Percentiles rank a stretch among this genome's conserved stretches.
These are phyloP conservation scores for Podospora bellae-mahoneyi DNA, from an alignment of 495 filamentous ascomycete species.

Conservation along the genomic window DNA sequence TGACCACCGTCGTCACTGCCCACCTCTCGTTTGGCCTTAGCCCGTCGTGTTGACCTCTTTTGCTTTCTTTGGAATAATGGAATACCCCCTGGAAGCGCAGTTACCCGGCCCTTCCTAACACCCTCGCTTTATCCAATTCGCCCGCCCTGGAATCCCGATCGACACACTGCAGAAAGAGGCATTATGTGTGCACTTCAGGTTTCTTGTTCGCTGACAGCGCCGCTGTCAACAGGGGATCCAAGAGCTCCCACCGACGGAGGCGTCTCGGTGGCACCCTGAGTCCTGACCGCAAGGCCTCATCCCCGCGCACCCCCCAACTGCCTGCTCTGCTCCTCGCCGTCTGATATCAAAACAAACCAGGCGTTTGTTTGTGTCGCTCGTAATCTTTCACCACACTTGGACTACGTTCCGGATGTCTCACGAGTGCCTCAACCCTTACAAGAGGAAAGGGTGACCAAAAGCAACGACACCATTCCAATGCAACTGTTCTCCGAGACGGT, in stretches of 20 bases:
- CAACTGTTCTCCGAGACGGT: conserved; percentile 1
- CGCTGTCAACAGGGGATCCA: conserved; percentile 14
- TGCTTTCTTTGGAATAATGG: background rate
- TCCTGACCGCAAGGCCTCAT: background rate
- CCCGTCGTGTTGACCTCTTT: background rate
- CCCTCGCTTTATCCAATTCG: background rate
- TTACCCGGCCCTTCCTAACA: background rate
- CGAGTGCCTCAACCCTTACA: too few species aligned
- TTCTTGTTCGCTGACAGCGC: conserved; percentile 3
- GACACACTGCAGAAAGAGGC: background rate
- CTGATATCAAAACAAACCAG: conserved; percentile 3
- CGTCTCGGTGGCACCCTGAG: conserved; percentile 8
- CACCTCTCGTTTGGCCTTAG: background rate
- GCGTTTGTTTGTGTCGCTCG: background rate
- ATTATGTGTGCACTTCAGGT: background rate
- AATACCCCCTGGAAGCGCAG: background rate
- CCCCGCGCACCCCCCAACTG: background rate
- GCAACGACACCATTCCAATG: background rate
- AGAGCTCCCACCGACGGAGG: background rate
- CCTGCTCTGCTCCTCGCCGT: background rate
- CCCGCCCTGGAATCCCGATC: background rate
- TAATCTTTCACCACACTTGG: background rate
- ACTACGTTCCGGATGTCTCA: background rate
- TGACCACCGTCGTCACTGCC: conserved; percentile 11
- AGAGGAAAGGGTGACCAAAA: background rate